These are phyloP conservation scores for Penicillium crystallinum DNA, from an alignment of 495 filamentous ascomycete species.

Conservation along the genomic window DNA sequence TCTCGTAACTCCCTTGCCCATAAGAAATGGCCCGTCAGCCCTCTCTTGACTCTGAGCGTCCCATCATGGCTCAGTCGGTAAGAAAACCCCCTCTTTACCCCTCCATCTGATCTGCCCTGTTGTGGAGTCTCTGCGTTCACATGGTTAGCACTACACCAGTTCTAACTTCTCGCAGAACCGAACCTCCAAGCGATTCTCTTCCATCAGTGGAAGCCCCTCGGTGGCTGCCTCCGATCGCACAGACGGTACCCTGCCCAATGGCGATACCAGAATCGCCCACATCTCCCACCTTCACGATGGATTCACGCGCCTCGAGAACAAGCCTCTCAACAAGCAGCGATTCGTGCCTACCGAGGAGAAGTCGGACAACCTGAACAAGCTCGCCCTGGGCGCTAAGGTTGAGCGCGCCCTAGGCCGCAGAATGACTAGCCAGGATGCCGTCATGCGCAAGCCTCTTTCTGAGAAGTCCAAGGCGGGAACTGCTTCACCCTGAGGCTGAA, in stretches of 20 bases:
- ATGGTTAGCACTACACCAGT: background rate
- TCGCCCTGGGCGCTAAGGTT: constrained; percentile 89
- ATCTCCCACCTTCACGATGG: constrained; percentile 78
- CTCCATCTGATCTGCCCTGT: background rate
- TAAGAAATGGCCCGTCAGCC: constrained; percentile 51
- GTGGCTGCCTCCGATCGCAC: constrained; percentile 59
- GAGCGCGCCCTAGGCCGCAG: constrained; percentile 85
- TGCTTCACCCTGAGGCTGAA: constrained; percentile 16
- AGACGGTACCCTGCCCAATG: constrained; percentile 54
- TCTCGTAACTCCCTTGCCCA: background rate
- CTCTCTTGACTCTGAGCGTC: constrained; percentile 67
- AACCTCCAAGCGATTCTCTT: constrained; percentile 73
- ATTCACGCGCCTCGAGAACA: constrained; percentile 87
- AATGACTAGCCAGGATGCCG: constrained; percentile 88
- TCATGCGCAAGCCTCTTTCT: constrained; percentile 59
- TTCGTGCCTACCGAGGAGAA: constrained; percentile 80
- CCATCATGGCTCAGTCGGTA: constrained; percentile 74
- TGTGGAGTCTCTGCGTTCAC: background rate
- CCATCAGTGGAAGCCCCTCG: constrained; percentile 70
- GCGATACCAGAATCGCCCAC: constrained; percentile 57
- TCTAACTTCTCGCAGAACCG: constrained; percentile 43
- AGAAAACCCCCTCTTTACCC: constrained; percentile 27
- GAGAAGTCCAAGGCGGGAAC: constrained; percentile 42
- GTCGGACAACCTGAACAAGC: constrained; percentile 76
- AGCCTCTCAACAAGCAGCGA: constrained; percentile 75